Percentiles rank a stretch among this genome's conserved stretches.
Conservation (phyloP, 345 rosid species). For the Microthlaspi erraticum region DNA sequence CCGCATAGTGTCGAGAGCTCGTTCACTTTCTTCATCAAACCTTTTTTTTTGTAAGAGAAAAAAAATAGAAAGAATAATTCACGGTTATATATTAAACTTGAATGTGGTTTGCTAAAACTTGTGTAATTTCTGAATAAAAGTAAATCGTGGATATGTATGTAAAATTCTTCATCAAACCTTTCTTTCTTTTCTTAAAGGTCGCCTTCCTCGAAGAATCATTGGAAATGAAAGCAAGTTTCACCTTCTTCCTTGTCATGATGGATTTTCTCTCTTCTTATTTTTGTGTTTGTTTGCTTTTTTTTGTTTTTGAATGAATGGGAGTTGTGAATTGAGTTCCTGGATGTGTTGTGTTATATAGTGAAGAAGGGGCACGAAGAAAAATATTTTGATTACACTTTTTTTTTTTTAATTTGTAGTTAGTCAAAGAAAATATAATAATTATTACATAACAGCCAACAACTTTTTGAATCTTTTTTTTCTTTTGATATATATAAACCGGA, state of each 20-base stretch:
- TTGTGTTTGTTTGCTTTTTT: background rate
- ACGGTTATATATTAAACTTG: no score
- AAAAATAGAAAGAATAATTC: no score
- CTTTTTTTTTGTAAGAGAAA: no score
- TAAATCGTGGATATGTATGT: no score
- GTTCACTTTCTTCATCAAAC: conserved; percentile 42
- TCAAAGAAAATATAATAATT: background rate
- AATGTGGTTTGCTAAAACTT: no score
- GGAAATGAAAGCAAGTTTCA: conserved; percentile 44
- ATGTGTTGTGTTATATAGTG: conserved; percentile 12
- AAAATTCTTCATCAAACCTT: conserved; percentile 47
- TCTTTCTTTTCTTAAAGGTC: conserved; percentile 43
- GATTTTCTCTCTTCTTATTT: background rate
- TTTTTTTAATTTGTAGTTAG: background rate
- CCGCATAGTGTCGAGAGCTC: conserved; percentile 45
- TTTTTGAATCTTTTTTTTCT: no score
- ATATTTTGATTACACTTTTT: background rate
- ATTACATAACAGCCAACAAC: background rate
- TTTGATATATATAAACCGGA: background rate
- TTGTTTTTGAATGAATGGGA: background rate
- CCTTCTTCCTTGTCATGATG: conserved; percentile 44
- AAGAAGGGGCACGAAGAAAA: background rate
- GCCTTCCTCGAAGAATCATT: conserved; percentile 43
- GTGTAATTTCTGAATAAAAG: no score
- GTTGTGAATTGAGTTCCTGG: background rate